Evolutionary conservation across 371 early-diverging fungal genomes (phyloP).

Genomic region (Mortierella sp.): DNA sequence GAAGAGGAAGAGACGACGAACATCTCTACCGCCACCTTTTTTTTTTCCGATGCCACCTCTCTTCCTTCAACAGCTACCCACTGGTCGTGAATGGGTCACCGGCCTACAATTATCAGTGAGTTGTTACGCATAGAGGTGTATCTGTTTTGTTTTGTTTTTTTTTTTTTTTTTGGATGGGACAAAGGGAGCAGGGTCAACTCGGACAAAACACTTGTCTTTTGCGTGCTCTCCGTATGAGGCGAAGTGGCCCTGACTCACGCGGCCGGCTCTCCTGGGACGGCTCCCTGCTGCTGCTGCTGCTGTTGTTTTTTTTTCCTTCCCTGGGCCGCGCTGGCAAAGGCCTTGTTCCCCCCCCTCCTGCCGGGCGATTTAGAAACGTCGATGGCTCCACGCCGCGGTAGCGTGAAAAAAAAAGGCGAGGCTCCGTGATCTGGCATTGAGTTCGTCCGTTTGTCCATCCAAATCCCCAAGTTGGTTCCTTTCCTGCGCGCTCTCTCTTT

Average conservation of each 20-base stretch:
- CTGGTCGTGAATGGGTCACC: neutral
- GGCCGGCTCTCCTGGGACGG: no score
- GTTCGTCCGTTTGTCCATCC: no score
- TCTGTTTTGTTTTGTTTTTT: neutral
- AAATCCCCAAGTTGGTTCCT: no score
- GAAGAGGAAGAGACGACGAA: neutral
- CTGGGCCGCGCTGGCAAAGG: slow-evolving; percentile 35
- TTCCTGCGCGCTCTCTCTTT: no score
- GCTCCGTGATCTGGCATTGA: no score
- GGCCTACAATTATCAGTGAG: no score
- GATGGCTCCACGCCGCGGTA: slow-evolving; percentile 20
- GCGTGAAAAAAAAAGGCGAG: slow-evolving; percentile 3
- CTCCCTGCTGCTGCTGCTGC: neutral
- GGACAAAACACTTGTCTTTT: slow-evolving; percentile 6
- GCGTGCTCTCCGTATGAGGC: no score
- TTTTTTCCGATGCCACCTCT: neutral
- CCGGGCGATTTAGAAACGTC: no score
- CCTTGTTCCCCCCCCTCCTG: no score
- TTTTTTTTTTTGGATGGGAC: neutral
- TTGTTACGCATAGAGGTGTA: neutral
- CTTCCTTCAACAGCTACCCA: neutral
- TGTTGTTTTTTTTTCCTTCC: slow-evolving; percentile 12
- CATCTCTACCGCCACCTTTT: neutral
- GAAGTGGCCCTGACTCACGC: no score
- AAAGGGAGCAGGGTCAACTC: slow-evolving; percentile 5